These are phyloP conservation scores for Naegleria lovaniensis DNA, from an alignment of 208 protist species.

Conservation along the genomic window DNA sequence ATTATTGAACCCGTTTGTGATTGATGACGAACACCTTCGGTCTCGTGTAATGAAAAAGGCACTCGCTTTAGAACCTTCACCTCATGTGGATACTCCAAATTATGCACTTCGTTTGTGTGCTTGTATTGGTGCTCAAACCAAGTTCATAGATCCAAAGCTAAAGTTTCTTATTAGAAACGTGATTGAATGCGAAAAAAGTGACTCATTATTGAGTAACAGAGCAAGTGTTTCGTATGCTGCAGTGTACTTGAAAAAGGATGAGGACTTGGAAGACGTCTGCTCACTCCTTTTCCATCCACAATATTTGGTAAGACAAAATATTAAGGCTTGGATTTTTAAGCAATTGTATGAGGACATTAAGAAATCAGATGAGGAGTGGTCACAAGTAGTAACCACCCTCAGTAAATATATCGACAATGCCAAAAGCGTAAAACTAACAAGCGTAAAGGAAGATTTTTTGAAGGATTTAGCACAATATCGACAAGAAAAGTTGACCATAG, in stretches of 20 bases:
- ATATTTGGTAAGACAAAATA: not conserved
- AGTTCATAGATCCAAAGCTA: not conserved
- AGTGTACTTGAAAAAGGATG: not conserved
- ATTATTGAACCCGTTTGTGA: not conserved
- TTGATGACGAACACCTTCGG: not conserved
- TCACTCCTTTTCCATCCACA: not conserved
- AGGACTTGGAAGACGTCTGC: not conserved
- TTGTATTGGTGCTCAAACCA: not conserved
- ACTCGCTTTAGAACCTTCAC: not conserved
- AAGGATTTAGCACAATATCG: not conserved
- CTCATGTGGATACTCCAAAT: not conserved
- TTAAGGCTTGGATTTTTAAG: not conserved
- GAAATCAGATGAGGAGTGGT: not conserved
- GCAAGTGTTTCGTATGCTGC: not conserved
- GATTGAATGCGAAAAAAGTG: not conserved
- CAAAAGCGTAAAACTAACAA: not conserved
- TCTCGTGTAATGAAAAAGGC: not conserved
- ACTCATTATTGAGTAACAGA: not conserved
- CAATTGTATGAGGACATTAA: not conserved
- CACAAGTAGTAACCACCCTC: not conserved
- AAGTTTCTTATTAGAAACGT: not conserved
- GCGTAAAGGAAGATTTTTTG: not conserved
- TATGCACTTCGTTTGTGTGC: not conserved
- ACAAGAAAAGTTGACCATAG: not conserved
- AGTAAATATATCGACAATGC: not conserved